A percentile compares a stretch with the other conserved stretches of the same genome.
phyloP scores from a whole-genome alignment of 768 basidiomycete genomes.

The Boletus sensibilis region DNA sequence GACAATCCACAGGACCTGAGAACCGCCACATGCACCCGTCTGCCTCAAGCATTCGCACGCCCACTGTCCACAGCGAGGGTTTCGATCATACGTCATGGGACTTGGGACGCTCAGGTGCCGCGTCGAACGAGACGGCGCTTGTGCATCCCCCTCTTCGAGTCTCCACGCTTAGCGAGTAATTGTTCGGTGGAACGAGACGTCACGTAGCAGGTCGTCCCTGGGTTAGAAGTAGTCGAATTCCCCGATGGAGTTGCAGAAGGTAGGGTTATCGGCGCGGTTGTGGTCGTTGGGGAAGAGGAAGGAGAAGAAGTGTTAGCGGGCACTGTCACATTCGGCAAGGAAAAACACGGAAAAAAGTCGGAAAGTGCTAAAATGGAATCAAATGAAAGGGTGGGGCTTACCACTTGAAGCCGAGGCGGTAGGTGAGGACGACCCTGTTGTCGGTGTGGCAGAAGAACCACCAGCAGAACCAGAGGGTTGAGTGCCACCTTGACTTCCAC shows the following conservation, averaged over 20 bases:
- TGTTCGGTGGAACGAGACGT: constrained; percentile 12
- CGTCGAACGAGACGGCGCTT: constrained; percentile 28
- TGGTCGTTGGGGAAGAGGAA: constrained; percentile 3
- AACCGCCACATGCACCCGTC: not conserved
- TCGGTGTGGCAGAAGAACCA: constrained; percentile 14
- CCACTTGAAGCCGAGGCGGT: constrained; percentile 16
- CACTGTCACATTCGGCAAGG: constrained; percentile 26
- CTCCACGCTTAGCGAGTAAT: constrained; percentile 16
- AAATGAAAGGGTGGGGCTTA: constrained; percentile 17
- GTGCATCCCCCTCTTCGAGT: constrained; percentile 15
- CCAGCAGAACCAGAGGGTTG: constrained; percentile 24
- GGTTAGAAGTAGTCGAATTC: not conserved
- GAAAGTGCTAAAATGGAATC: not conserved
- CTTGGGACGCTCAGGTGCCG: not conserved
- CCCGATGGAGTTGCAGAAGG: constrained; percentile 10
- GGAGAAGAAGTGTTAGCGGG: constrained; percentile 23
- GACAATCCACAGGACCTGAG: not conserved
- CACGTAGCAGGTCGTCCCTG: constrained; percentile 21
- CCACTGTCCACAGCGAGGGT: not conserved
- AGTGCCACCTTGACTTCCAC: constrained; percentile 14
- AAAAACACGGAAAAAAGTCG: not conserved
- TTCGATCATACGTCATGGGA: not conserved
- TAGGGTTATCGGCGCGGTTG: not conserved
- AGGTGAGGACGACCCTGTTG: constrained; percentile 14
- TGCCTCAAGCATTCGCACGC: not conserved